These are phyloP conservation scores for Termitomyces sp. DNA, from an alignment of 768 basidiomycete species.

Conservation along the genomic window DNA sequence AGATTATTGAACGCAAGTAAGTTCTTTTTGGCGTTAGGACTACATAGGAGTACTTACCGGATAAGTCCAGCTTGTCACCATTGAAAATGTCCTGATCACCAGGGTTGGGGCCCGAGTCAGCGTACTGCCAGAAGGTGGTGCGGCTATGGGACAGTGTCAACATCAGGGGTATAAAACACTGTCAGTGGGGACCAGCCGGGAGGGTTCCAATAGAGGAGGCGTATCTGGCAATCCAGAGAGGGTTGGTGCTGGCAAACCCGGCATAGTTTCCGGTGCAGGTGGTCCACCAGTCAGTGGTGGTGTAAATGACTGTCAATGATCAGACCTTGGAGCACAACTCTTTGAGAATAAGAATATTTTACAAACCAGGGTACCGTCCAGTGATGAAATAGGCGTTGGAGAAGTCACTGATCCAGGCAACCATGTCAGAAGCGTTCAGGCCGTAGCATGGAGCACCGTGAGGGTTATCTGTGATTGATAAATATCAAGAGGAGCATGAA, in stretches of 20 bases:
- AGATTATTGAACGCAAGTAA: too few species aligned
- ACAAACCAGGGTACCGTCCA: constrained; percentile 40
- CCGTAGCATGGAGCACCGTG: constrained; percentile 52
- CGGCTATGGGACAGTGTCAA: constrained; percentile 23
- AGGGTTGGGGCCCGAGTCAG: constrained; percentile 49
- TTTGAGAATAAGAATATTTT: neutral
- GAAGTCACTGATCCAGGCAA: constrained; percentile 61
- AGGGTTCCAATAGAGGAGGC: constrained; percentile 47
- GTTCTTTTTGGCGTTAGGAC: too few species aligned
- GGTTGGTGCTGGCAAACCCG: constrained; percentile 46
- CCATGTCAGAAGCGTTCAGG: constrained; percentile 49
- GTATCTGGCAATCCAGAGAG: constrained; percentile 60
- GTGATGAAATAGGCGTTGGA: constrained; percentile 58
- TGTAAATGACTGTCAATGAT: constrained; percentile 47
- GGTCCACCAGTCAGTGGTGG: constrained; percentile 66
- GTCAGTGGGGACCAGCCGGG: constrained; percentile 58
- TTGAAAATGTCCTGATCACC: constrained; percentile 60
- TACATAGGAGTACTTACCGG: constrained; percentile 29
- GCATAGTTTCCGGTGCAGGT: constrained; percentile 60
- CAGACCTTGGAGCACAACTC: neutral
- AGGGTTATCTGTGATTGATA: constrained; percentile 40
- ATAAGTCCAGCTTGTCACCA: constrained; percentile 44
- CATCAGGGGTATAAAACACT: neutral
- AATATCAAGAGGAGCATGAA: neutral
- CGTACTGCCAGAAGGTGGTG: constrained; percentile 61